phyloP scores from a whole-genome alignment of 768 basidiomycete species.

The Goffeauzyma gilvescens region DNA sequence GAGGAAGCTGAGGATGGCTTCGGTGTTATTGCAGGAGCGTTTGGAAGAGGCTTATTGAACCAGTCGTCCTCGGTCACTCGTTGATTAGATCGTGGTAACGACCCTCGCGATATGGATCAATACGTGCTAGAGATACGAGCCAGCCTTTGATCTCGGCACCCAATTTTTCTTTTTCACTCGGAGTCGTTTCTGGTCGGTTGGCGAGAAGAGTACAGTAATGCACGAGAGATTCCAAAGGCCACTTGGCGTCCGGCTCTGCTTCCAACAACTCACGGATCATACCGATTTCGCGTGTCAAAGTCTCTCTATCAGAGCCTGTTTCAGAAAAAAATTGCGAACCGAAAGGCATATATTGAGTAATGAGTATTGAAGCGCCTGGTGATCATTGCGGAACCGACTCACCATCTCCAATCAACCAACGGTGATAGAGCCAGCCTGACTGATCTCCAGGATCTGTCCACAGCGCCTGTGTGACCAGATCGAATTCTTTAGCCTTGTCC shows the following conservation, averaged over 20 bases:
- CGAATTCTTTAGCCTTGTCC: constrained; percentile 46
- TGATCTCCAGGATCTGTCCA: constrained; percentile 95
- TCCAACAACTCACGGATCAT: constrained; percentile 66
- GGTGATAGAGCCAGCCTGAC: constrained; percentile 93
- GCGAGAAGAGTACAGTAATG: constrained; percentile 59
- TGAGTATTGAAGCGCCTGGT: too few relatives aligned
- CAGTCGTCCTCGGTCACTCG: too few relatives aligned
- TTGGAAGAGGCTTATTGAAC: constrained; percentile 26
- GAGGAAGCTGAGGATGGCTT: constrained; percentile 33
- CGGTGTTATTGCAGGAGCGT: constrained; percentile 31
- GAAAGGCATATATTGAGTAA: too few relatives aligned
- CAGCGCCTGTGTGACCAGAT: constrained; percentile 76
- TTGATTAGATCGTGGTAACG: constrained; percentile 42
- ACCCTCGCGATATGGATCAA: constrained; percentile 48
- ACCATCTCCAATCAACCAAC: constrained; percentile 84
- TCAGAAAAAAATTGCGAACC: not conserved
- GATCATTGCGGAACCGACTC: constrained; percentile 20
- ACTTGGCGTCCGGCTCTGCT: constrained; percentile 84
- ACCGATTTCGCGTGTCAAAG: constrained; percentile 55
- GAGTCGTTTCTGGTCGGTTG: constrained; percentile 28
- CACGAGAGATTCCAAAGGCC: constrained; percentile 85
- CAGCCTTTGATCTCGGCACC: constrained; percentile 38
- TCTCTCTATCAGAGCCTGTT: constrained; percentile 42
- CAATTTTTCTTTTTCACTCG: constrained; percentile 18
- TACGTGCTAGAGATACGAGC: constrained; percentile 35